Evolutionary conservation across 495 filamentous ascomycete genomes (phyloP), one percentile per base, ranked within the genome.

Genomic region (Eremomyces bilateralis): DNA sequence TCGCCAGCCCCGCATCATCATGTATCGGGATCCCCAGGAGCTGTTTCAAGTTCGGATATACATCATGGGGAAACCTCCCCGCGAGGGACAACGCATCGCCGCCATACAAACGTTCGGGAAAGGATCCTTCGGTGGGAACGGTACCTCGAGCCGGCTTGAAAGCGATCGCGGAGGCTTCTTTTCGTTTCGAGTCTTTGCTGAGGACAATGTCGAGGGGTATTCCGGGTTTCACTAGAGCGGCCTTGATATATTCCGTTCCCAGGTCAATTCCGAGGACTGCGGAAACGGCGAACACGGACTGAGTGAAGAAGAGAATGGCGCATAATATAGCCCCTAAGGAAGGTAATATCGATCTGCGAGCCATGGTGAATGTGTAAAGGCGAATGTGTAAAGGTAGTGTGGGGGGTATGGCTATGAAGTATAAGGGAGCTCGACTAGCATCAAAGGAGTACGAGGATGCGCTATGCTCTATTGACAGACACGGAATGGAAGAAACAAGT

Each of bases 141-240:
- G 45, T 31, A 10, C 20, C 20, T 20, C 20, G 11, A 25, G 50
- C 49, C 28, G 83, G 80, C 53, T 95, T 99, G 65, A 99, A 95
- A 21, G 80, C 78, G 45, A 95, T 72, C 29, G 83, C 84, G 3
- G 85, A 79, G 15, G 62, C 65, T 52, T 99, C 90, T 61, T 99
- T 99, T 45, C 88, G 76, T 53, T 90, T 79, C 22, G 88, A 94
- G 55, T 99, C 88, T 53, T 94, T 95, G n/a, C 80, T 93, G 36
- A 93, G 67, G 50, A 99, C 83, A 43, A 99, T 95, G 49, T 95
- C 90, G 53, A 95, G 80, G 8, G 90, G 90, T 38, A 94, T 91
- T 40, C 88, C 88, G 2, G 90, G 90, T 54, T 99, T 99, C 39
- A 99, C 85, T 20, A 95, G 69, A 2, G 80, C 72, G 12, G 85